Evolutionary conservation across 805 yeast genomes (phyloP).

Genomic region (Kuraishia piskuri): DNA sequence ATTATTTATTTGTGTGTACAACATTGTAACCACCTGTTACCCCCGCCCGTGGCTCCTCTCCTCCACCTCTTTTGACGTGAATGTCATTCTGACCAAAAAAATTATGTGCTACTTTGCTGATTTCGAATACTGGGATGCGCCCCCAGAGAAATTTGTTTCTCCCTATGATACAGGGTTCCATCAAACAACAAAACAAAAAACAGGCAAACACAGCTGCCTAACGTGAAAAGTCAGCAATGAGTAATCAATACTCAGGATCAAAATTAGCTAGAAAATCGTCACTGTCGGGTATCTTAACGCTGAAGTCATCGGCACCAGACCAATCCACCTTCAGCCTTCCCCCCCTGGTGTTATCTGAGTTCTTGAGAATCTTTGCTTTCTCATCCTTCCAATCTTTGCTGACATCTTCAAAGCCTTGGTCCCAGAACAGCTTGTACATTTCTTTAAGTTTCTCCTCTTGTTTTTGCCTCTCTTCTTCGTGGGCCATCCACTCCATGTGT

Average conservation of each 20-base stretch:
- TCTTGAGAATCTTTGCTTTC: constrained; percentile 61
- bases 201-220: neutral
- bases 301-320: constrained; percentile 45
- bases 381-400: constrained; percentile 67
- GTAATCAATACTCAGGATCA: constrained; percentile 1
- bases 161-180: neutral
- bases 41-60: no score
- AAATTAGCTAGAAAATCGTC: constrained; percentile 1
- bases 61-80: neutral
- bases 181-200: neutral
- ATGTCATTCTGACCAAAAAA: neutral
- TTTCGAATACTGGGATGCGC: neutral
- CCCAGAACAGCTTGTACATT: constrained; percentile 66
- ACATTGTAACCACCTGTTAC: neutral
- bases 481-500: constrained; percentile 82
- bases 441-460: constrained; percentile 57
- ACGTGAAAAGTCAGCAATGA: neutral
- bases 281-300: neutral
- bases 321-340: constrained; percentile 55
- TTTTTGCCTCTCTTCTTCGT: constrained; percentile 59
- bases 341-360: constrained; percentile 46
- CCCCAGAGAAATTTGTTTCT: neutral
- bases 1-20: neutral
- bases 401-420: constrained; percentile 70
- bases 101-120: neutral